Evolutionary conservation across 257 asterid genomes (phyloP).

Genomic region (Rehmannia glutinosa): DNA sequence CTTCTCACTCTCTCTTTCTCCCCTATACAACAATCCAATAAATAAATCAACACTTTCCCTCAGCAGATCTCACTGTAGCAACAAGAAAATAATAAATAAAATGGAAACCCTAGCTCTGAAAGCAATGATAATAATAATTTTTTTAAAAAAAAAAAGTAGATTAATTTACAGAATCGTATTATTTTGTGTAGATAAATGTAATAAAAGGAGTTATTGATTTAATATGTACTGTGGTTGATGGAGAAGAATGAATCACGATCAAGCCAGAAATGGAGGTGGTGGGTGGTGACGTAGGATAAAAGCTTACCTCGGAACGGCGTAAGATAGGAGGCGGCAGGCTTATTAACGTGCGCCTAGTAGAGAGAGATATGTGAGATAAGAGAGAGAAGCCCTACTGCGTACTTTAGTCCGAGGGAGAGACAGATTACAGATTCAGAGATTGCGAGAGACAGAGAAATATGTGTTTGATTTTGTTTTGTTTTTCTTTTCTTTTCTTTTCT

Average conservation of each 20-base stretch:
- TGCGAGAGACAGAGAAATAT: conserved; percentile 21
- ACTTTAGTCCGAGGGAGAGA: conserved; percentile 33
- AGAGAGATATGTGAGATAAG: conserved; percentile 22
- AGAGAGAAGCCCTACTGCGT: conserved; percentile 58
- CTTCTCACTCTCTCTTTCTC: conserved; percentile 27
- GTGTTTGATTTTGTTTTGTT: background rate
- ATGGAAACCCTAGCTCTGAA: conserved; percentile 30
- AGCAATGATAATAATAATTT: background rate
- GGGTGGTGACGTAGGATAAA: conserved; percentile 18
- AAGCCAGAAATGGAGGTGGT: too few species aligned
- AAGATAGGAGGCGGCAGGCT: conserved; percentile 39
- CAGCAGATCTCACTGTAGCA: conserved; percentile 41
- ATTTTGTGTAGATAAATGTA: conserved; percentile 1
- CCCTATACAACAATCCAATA: conserved; percentile 20
- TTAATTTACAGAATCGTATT: background rate
- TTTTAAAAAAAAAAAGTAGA: background rate
- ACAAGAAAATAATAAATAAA: background rate
- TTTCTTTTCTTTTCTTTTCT: background rate
- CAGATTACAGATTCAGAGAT: conserved; percentile 31
- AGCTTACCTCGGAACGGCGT: conserved; percentile 53
- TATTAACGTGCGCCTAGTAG: conserved; percentile 43
- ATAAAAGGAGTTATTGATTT: background rate
- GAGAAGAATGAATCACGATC: conserved; percentile 26
- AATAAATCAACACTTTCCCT: conserved; percentile 23
- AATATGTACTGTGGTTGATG: background rate